phyloP scores from a whole-genome alignment of 192 early-diverging fungal species.

The Neocallimastix lanati region DNA sequence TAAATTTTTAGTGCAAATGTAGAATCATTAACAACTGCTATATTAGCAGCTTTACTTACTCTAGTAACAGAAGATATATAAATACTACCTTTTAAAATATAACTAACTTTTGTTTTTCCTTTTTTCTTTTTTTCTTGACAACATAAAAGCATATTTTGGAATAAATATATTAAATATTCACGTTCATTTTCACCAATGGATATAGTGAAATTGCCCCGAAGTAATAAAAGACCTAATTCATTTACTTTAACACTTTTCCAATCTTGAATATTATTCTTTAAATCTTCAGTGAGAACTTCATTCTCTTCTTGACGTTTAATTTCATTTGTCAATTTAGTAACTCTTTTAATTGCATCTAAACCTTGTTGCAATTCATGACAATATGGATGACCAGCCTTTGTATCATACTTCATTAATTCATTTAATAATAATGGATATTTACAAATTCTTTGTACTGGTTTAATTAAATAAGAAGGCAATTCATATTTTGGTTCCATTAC shows the following conservation, averaged over 20 bases:
- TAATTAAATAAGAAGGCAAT: constrained; percentile 83
- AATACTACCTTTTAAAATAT: neutral
- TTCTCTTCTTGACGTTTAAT: constrained; percentile 78
- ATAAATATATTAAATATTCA: constrained; percentile 79
- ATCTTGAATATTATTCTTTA: constrained; percentile 72
- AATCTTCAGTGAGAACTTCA: constrained; percentile 50
- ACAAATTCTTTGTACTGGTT: constrained; percentile 93
- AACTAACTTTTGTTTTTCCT: neutral
- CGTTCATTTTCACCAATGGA: constrained; percentile 56
- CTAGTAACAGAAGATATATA: neutral
- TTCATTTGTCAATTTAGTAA: constrained; percentile 83
- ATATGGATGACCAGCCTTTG: constrained; percentile 10
- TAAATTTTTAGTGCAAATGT: constrained; percentile 37
- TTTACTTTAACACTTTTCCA: constrained; percentile 68
- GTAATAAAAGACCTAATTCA: constrained; percentile 60
- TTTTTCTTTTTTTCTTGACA: constrained; percentile 56
- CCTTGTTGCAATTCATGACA: constrained; percentile 39
- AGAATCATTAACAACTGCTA: neutral
- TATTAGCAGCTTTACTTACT: neutral
- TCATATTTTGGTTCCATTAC: constrained; percentile 70
- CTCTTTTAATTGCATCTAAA: constrained; percentile 56
- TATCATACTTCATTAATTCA: neutral
- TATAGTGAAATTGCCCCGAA: constrained; percentile 78
- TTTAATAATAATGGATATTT: constrained; percentile 86
- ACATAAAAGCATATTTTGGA: constrained; percentile 80